A percentile compares a stretch with the other conserved stretches of the same genome.
Conservation (phyloP, 352 stramenopile genomes). For the Phytopythium vexans region DNA sequence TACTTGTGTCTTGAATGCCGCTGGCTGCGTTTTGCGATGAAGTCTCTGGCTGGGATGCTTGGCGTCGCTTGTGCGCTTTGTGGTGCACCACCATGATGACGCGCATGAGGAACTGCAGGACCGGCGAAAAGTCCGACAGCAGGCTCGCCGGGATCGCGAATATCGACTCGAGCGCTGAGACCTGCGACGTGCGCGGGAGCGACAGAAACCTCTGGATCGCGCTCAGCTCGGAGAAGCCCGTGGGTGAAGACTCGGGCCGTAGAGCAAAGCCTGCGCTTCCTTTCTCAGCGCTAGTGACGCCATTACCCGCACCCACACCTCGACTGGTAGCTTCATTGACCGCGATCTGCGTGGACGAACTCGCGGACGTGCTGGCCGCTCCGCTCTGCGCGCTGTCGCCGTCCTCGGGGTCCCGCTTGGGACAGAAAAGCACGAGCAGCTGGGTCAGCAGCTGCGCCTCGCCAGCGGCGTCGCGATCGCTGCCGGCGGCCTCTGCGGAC, state of each 20-base stretch:
- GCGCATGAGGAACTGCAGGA: constrained; percentile 69
- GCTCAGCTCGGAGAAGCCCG: constrained; percentile 4
- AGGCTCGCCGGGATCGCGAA: constrained; percentile 40
- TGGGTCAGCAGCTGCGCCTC: constrained; percentile 41
- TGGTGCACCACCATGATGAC: constrained; percentile 53
- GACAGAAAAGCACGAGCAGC: constrained; percentile 40
- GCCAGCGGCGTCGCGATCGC: neutral
- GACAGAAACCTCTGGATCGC: constrained; percentile 41
- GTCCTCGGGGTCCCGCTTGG: constrained; percentile 7
- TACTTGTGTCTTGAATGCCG: no score
- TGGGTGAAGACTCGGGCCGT: neutral
- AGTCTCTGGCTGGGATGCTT: neutral
- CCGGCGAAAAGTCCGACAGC: constrained; percentile 35
- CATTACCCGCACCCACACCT: no score
- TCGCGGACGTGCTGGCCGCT: no score
- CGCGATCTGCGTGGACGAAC: no score
- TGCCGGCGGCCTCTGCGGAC: no score
- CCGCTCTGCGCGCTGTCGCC: neutral
- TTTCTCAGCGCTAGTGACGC: no score
- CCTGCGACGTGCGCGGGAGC: constrained; percentile 31
- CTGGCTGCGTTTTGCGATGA: no score
- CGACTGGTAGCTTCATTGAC: no score
- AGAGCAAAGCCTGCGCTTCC: no score
- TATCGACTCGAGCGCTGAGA: constrained; percentile 38
- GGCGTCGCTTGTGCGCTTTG: constrained; percentile 13